Evolutionary conservation across 306 rosid species (phyloP).

Genomic region (Vigna hirtella): DNA sequence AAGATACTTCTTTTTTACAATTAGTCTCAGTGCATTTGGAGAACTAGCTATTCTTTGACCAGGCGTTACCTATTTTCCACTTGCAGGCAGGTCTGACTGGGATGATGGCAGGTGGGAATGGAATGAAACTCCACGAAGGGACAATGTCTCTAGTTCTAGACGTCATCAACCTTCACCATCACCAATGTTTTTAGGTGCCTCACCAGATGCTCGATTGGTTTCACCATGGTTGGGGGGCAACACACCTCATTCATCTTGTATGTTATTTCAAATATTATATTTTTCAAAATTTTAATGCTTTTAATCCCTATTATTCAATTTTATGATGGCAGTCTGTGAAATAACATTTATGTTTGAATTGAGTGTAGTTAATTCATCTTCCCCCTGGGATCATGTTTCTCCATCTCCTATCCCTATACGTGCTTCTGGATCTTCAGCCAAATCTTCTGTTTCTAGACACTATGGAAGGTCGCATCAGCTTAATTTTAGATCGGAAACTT

Average conservation of each 20-base stretch:
- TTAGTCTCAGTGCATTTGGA: conserved; percentile 22
- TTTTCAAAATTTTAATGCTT: conserved; percentile 14
- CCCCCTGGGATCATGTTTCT: conserved; percentile 95
- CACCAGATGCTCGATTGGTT: conserved; percentile 94
- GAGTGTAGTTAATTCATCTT: conserved; percentile 66
- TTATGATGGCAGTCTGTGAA: conserved; percentile 23
- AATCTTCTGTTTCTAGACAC: conserved; percentile 65
- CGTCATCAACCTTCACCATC: conserved; percentile 90
- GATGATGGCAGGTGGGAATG: conserved; percentile 97
- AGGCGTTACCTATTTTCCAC: conserved; percentile 19
- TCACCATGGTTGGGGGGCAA: conserved; percentile 95
- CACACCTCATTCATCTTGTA: conserved; percentile 76
- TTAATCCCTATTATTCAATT: conserved; percentile 36
- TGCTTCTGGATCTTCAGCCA: conserved; percentile 83
- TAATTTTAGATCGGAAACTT: conserved; percentile 58
- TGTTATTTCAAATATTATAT: conserved; percentile 40
- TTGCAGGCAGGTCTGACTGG: conserved; percentile 94
- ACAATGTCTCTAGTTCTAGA: conserved; percentile 64
- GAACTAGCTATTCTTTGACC: conserved; percentile 35
- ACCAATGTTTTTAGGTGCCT: conserved; percentile 91
- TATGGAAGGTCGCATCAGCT: conserved; percentile 74
- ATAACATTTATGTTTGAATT: conserved; percentile 41
- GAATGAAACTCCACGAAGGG: conserved; percentile 90
- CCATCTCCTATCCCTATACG: conserved; percentile 96
- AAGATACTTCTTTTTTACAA: conserved; percentile 13